Evolutionary conservation across 768 basidiomycete genomes (phyloP).

Genomic region (Lactarius tabidus): DNA sequence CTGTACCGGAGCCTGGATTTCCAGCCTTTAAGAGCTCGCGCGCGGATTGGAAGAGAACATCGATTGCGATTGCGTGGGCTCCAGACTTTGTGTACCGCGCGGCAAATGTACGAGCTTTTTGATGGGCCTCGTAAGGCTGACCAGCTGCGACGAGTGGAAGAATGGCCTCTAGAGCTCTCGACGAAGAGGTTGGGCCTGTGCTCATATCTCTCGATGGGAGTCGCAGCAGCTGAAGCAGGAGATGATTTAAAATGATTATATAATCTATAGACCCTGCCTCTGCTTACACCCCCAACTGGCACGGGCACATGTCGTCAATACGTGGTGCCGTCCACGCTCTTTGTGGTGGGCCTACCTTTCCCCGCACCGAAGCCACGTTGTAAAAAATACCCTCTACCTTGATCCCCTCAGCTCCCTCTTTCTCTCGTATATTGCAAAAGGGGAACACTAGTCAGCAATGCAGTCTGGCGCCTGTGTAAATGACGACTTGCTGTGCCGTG

Average conservation of each 20-base stretch:
- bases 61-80: slow-evolving; percentile 83
- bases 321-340: slow-evolving; percentile 2
- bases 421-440: background rate
- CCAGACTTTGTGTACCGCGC: slow-evolving; percentile 78
- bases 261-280: no score
- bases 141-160: slow-evolving; percentile 65
- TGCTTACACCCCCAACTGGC: background rate
- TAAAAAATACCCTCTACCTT: background rate
- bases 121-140: slow-evolving; percentile 89
- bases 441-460: background rate
- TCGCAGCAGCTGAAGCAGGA: no score
- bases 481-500: slow-evolving; percentile 18
- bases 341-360: background rate
- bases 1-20: slow-evolving; percentile 86
- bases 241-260: no score
- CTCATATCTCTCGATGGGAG: background rate
- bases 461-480: background rate
- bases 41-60: slow-evolving; percentile 88
- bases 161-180: slow-evolving; percentile 70
- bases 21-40: slow-evolving; percentile 84
- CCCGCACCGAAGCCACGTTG: slow-evolving; percentile 12
- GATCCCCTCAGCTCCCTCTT: background rate
- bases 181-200: slow-evolving; percentile 38
- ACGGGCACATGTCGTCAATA: slow-evolving; percentile 17
- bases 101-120: slow-evolving; percentile 94